Conservation (phyloP, 2,329 filamentous ascomycete genomes). For the Hymenoscyphus fraxineus region DNA sequence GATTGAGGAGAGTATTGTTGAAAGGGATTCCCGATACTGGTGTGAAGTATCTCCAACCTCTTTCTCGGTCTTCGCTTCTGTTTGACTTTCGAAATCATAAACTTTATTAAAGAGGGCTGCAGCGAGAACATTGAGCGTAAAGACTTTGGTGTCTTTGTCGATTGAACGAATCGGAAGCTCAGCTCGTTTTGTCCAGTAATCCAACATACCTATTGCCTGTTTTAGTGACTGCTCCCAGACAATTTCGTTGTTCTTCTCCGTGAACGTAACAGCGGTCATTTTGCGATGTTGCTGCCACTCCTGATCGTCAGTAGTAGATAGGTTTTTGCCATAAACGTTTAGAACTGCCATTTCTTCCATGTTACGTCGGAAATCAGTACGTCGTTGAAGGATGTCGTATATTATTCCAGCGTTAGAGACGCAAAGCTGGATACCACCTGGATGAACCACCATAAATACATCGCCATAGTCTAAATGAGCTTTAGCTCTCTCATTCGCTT, state of each 20-base stretch:
- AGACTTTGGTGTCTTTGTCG: neutral
- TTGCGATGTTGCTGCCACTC: constrained; percentile 4
- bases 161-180: neutral
- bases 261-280: neutral
- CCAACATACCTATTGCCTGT: neutral
- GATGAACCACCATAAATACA: constrained; percentile 5
- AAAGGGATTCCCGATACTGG: neutral
- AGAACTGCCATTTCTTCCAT: neutral
- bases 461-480: neutral
- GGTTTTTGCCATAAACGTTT: neutral
- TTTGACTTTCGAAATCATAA: neutral
- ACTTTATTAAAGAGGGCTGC: neutral
- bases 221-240: neutral
- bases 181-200: neutral
- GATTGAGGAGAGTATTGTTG: neutral
- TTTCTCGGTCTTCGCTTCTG: neutral
- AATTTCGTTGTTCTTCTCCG: neutral
- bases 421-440: neutral
- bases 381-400: neutral
- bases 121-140: neutral
- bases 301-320: neutral
- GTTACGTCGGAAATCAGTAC: neutral
- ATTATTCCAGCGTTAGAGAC: constrained; percentile 1
- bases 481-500: neutral
- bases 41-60: neutral